Evolutionary conservation across 257 asterid genomes (phyloP).

Genomic region (Cordia subcordata): DNA sequence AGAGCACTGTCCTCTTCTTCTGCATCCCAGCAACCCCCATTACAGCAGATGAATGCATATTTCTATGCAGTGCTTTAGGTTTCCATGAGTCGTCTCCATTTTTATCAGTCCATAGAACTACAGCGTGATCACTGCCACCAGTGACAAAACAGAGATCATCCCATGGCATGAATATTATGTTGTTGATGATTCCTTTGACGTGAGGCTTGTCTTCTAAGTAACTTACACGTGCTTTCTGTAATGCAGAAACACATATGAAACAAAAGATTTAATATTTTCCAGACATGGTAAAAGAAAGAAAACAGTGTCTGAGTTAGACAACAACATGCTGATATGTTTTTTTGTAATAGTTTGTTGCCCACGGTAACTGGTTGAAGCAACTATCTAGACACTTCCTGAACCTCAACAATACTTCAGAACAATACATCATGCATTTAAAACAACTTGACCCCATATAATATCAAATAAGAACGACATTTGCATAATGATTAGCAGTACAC

Average conservation of each 20-base stretch:
- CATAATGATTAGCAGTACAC: too few species aligned
- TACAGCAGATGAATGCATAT: conserved; percentile 76
- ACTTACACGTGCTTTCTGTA: conserved; percentile 47
- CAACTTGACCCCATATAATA: too few species aligned
- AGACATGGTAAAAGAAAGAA: neutral
- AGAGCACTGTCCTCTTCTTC: conserved; percentile 65
- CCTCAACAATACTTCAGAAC: too few species aligned
- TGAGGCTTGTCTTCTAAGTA: conserved; percentile 80
- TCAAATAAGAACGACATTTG: too few species aligned
- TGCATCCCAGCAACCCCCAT: conserved; percentile 92
- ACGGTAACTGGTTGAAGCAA: too few species aligned
- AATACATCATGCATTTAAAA: too few species aligned
- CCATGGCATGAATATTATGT: conserved; percentile 88
- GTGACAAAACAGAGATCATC: conserved; percentile 66
- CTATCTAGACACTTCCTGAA: too few species aligned
- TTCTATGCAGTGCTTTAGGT: conserved; percentile 51
- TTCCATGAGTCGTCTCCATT: conserved; percentile 64
- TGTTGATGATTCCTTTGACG: conserved; percentile 72
- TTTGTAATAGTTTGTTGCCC: too few species aligned
- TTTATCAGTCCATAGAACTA: conserved; percentile 69
- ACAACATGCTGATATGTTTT: neutral
- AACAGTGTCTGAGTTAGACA: neutral
- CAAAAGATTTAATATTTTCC: neutral
- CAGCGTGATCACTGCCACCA: conserved; percentile 93
- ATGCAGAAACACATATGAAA: neutral